A percentile compares a stretch with the other conserved stretches of the same genome.
These are phyloP conservation scores for Pythium insidiosum DNA, from an alignment of 352 stramenopile species.

Conservation along the genomic window DNA sequence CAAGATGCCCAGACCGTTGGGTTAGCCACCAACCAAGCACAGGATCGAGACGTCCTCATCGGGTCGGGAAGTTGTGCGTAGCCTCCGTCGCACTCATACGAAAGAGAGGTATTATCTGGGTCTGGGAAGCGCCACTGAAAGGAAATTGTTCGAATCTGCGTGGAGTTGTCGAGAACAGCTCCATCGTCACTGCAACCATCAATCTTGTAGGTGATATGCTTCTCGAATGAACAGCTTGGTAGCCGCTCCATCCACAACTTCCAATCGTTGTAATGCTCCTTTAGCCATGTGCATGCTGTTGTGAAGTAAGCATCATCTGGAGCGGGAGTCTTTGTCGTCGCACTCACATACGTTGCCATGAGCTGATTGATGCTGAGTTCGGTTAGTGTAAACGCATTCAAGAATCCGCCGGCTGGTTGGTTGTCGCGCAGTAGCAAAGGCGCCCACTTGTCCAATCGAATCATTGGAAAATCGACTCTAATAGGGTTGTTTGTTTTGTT, in stretches of 20 bases:
- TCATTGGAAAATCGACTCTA: slow-evolving; percentile 26
- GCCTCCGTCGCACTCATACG: slow-evolving; percentile 38
- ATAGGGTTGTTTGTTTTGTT: too few species aligned
- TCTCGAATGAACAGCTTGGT: slow-evolving; percentile 15
- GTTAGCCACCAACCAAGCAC: slow-evolving; percentile 23
- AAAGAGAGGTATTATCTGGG: slow-evolving; percentile 17
- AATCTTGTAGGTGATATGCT: slow-evolving; percentile 21
- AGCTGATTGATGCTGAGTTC: slow-evolving; percentile 3
- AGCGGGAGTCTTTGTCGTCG: not conserved
- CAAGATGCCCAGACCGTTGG: too few species aligned
- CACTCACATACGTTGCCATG: too few species aligned
- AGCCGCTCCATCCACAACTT: slow-evolving; percentile 14
- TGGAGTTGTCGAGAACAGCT: not conserved
- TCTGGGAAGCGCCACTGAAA: slow-evolving; percentile 27
- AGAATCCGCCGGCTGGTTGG: too few species aligned
- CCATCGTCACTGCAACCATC: slow-evolving; percentile 15
- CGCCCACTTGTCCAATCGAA: slow-evolving; percentile 28
- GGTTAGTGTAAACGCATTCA: slow-evolving; percentile 3
- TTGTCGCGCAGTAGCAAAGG: not conserved
- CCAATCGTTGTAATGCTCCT: slow-evolving; percentile 21
- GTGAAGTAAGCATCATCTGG: slow-evolving; percentile 14
- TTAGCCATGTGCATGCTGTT: slow-evolving; percentile 23
- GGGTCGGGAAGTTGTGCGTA: slow-evolving; percentile 13
- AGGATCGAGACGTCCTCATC: slow-evolving; percentile 26
- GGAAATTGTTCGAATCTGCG: slow-evolving; percentile 9